Base-by-base conservation (phyloP, 2,329 filamentous ascomycete species). In the Fusarium penzigii region DNA sequence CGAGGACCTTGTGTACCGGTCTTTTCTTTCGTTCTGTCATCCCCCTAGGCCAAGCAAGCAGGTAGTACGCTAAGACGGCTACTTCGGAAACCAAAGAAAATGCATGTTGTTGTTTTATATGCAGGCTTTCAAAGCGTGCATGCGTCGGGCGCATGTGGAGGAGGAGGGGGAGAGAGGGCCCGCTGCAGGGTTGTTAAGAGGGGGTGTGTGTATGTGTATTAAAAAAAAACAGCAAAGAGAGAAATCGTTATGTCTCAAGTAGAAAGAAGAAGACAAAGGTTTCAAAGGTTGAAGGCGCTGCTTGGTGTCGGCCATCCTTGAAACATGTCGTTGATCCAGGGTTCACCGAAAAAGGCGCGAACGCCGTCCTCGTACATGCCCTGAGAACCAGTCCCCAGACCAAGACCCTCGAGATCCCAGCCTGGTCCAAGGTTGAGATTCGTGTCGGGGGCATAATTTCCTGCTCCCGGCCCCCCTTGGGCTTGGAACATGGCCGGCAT, bases 241-340 rank as follows among this genome's bases (percentile, higher is more conserved):
- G 32, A 25, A 7, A 25, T 25, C 20, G 20, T 7, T 4, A 25
- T 25, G 20, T 25, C 20, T 25, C 7, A 7, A 25, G 20, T 7
- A 25, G 7, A 25, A 25, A 5, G 7, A 25, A 25, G 20, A 25
- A 25, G 4, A 25, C 7, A 25, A 7, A 41, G 39, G 14, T 41
- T 41, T 41, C 44, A 72, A 52, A 72, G 70, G n/a, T 65, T 65
- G 57, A 75, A 71, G 48, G 71, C 65, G 46, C 65, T 66, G 16
- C 50, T 56, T 13, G 59, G 56, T 29, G 70, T 67, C 1, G 69
- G 71, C 20, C 74, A 57, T 12, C 66, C 67, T 43, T 71, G 68
- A 17, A 75, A 71, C 50, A 70, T 65, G 44, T 70, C 68, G 9
- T 62, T 70, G 49, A 75, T 69, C 68, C 74, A 76, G 13, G 72